Conservation (phyloP, 2,329 filamentous ascomycete species). For the Botryosphaeria dothidea region DNA sequence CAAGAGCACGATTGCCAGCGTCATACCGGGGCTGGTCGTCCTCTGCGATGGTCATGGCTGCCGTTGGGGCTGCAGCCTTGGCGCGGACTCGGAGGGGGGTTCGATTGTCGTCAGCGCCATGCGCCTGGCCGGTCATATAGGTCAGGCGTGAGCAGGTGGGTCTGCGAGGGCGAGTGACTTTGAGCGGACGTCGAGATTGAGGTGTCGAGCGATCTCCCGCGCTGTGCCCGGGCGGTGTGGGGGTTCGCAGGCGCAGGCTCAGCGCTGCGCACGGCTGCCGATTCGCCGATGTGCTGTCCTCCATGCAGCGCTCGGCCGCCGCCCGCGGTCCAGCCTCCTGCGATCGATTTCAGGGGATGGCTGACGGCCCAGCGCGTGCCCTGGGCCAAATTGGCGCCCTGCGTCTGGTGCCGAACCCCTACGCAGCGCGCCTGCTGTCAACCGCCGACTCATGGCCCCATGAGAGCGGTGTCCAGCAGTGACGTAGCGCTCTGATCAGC, state of each 20-base stretch:
- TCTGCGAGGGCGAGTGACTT: conserved; percentile 13
- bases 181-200: conserved; percentile 16
- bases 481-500: conserved; percentile 13
- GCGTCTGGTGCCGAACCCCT: background rate
- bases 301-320: background rate
- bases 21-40: conserved; percentile 44
- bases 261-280: background rate
- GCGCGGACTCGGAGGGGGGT: background rate
- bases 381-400: background rate
- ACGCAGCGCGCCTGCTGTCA: background rate
- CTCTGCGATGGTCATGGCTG: conserved; percentile 22
- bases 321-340: background rate
- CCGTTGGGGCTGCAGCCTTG: conserved; percentile 7
- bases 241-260: background rate
- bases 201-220: conserved; percentile 17
- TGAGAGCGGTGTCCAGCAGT: conserved; percentile 10
- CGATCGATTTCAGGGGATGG: conserved; percentile 7
- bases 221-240: conserved; percentile 14
- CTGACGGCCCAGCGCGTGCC: background rate
- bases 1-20: conserved; percentile 76
- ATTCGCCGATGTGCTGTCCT: conserved; percentile 8
- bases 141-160: conserved; percentile 2
- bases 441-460: background rate
- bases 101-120: conserved; percentile 13
- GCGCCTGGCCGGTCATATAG: conserved; percentile 17